These are phyloP conservation scores for Eucalyptus cladocalyx DNA, from an alignment of 345 rosid genomes.

Conservation along the genomic window DNA sequence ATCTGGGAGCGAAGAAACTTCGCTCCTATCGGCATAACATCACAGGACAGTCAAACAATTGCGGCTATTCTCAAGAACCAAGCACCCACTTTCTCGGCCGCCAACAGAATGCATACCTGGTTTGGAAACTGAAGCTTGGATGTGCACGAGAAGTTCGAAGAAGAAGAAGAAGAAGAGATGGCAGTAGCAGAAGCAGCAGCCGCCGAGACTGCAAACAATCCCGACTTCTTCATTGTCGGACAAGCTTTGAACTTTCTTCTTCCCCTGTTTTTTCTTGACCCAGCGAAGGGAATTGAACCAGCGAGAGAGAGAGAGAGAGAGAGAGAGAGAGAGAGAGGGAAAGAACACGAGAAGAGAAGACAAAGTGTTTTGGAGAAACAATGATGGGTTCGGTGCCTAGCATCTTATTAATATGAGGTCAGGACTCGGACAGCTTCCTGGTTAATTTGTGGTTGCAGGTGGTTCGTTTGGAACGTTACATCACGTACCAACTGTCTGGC, in stretches of 20 bases:
- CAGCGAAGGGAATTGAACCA: not conserved
- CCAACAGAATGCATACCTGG: conserved; percentile 17
- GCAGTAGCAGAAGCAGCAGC: conserved; percentile 3
- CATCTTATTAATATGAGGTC: not conserved
- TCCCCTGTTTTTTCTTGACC: not conserved
- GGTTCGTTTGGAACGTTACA: not conserved
- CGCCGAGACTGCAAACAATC: not conserved
- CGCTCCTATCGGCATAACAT: not conserved
- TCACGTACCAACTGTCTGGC: not conserved
- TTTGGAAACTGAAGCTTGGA: conserved; percentile 19
- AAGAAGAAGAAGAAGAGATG: conserved; percentile 14
- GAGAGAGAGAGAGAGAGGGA: not conserved
- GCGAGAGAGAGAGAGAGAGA: not conserved
- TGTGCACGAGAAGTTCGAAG: conserved; percentile 3
- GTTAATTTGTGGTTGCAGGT: not conserved
- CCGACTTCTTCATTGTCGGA: not conserved
- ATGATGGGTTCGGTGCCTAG: not conserved
- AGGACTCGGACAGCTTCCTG: not conserved
- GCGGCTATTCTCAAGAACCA: not conserved
- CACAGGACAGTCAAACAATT: not conserved
- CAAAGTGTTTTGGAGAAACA: not conserved
- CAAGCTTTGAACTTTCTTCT: not conserved
- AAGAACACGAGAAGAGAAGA: not conserved
- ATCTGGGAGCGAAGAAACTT: not conserved
- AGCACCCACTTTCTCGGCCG: not conserved